Base-by-base conservation (phyloP, 169 alveolate species). In the Theileria parva region DNA sequence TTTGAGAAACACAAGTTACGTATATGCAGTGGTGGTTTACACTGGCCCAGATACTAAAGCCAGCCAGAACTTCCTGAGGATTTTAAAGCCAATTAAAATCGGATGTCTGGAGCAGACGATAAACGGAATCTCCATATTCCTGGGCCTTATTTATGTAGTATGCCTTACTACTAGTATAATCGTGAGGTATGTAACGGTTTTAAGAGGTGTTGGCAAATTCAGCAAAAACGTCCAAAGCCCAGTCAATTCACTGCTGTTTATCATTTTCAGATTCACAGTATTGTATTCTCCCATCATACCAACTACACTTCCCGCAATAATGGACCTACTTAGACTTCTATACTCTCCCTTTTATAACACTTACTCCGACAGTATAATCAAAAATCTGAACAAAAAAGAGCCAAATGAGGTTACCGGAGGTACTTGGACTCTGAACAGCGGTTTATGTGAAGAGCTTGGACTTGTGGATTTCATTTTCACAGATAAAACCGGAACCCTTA, bases 1-100 rank as follows among this genome's bases (percentile, higher is more conserved):
- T 37, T 76, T 91, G 59, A 78, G 92, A 72, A 91, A 91, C 80
- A 86, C 93, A 6, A 91, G 86, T 15, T 59, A 87, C 63, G 85
- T 91, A 27, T 91, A 86, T 59, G 95, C 93, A 61, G 92, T 91
- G 55, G 79, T 91, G 9, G 84, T 87, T 19, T 87, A 88, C 77
- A 88, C 95, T 37, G 95, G 95, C 21, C 84, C 77, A 8, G 95
- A 91, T 61, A 91, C 95, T 4, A 91, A 91, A 77, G 79, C 86
- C 66, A 89, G 88, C 68, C 89, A 87, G 79, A 91, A 91, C 76
- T 83, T 77, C 11, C 73, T 69, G 63, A 50, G 71, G 68, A 39
- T 69, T 15, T 34, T 77, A 39, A 78, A 87, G 65, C 85, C 66
- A 15, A 77, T 83, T 44, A 88, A 88, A 79, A 68, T 70, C 50